phyloP scores from a whole-genome alignment of 495 filamentous ascomycete genomes.

The Glutinoglossum americanum region DNA sequence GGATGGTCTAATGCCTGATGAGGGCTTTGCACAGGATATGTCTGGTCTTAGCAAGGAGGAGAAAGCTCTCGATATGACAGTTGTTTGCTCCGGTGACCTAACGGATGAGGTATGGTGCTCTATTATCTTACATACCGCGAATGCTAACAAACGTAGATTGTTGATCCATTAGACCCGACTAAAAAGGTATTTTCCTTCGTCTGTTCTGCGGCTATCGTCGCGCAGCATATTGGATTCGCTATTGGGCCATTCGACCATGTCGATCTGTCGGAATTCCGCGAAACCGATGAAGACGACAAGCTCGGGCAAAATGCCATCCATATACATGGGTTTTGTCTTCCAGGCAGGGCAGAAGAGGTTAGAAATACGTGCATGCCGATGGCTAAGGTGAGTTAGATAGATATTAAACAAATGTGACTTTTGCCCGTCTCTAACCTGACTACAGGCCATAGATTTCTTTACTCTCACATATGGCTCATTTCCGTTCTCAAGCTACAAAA shows the following conservation, averaged over 20 bases:
- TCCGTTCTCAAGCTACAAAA: constrained; percentile 68
- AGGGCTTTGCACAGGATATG: constrained; percentile 13
- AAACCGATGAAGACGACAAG: constrained; percentile 75
- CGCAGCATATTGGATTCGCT: constrained; percentile 77
- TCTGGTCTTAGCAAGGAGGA: constrained; percentile 46
- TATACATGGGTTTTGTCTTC: constrained; percentile 76
- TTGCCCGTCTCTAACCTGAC: background rate
- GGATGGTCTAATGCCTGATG: constrained; percentile 7
- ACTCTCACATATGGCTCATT: constrained; percentile 67
- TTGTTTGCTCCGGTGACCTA: constrained; percentile 75
- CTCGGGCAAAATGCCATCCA: constrained; percentile 65
- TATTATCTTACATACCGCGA: background rate
- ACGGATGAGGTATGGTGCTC: constrained; percentile 44
- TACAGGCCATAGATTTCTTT: constrained; percentile 59
- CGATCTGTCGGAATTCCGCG: constrained; percentile 72
- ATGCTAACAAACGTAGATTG: constrained; percentile 23
- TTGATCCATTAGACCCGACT: constrained; percentile 46
- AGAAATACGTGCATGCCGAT: constrained; percentile 63
- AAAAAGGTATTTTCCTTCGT: constrained; percentile 73
- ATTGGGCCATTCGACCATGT: constrained; percentile 88
- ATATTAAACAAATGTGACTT: background rate
- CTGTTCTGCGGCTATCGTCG: constrained; percentile 43
- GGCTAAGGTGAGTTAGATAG: constrained; percentile 27
- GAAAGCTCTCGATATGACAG: constrained; percentile 62
- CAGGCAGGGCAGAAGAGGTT: constrained; percentile 55